Evolutionary conservation across 2,329 filamentous ascomycete species (phyloP), one percentile per base, ranked within the genome.

Genomic region (Exophiala xenobiotica): DNA sequence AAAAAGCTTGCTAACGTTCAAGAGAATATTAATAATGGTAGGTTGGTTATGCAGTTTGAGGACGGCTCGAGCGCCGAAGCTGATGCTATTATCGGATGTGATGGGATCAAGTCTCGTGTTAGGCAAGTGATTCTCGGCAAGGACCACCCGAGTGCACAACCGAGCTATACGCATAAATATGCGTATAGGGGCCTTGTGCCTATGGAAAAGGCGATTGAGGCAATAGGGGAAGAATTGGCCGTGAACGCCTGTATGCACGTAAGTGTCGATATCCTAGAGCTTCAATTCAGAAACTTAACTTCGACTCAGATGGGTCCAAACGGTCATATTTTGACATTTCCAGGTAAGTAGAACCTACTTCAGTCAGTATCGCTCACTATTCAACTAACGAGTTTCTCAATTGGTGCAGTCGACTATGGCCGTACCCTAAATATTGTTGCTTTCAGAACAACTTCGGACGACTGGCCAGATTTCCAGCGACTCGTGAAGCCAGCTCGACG

Each of bases 111-210:
- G 62, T 82, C 79, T 0, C 69, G 71, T 3, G 72, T 78, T 2
- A 71, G 83, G 6, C 63, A 75, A 23, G 63, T 79, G 11, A 64
- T 86, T 4, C 68, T 85, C 2, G 79, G 38, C 77, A 0, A 71
- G 2, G 65, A 70, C 18, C 65, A 74, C 51, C 71, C 71, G 0
- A 69, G 71, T 2, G 67, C 72, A 1, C 61, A 68, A 6, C 72
- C 78, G 0, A 64, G 20, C 37, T 81, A 76, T 57, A 74, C 72
- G 0, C 71, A 74, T 33, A 79, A 79, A 54, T 80, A 79, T 65
- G 83, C 79, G 29, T 87, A 83, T 65, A 74, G 83, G 3, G 78
- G 78, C 0, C 64, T 87, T 2, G 70, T 86, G 1, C 79, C 82
- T 0, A 85, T 86, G 74, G 68, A 72, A 1, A 64, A 74, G 12